Evolutionary conservation across 352 stramenopile species (phyloP).

Genomic region (Phytophthora colocasiae): DNA sequence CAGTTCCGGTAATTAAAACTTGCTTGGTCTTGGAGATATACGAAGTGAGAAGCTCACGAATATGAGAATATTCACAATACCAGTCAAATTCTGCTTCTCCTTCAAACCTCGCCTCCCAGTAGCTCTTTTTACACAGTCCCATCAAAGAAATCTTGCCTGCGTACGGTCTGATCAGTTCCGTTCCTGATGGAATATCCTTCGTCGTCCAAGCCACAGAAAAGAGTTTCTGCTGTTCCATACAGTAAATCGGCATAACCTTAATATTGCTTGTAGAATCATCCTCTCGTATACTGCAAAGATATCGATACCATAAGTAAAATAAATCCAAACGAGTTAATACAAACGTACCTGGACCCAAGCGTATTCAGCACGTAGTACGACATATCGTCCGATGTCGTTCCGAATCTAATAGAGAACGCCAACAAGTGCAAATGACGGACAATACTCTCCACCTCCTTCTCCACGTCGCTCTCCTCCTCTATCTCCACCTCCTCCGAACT

Average conservation of each 20-base stretch:
- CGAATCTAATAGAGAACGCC: conserved; percentile 61
- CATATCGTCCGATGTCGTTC: conserved; percentile 46
- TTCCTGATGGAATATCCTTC: conserved; percentile 33
- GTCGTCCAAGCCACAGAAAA: conserved; percentile 58
- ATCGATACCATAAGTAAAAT: conserved; percentile 8
- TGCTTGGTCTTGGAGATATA: conserved; percentile 39
- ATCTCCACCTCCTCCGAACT: conserved; percentile 1
- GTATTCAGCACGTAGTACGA: conserved; percentile 63
- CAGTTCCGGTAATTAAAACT: conserved; percentile 55
- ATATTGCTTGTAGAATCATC: conserved; percentile 48
- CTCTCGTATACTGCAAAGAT: conserved; percentile 42
- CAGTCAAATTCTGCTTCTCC: conserved; percentile 63
- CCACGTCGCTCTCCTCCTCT: conserved; percentile 27
- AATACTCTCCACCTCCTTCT: conserved; percentile 39
- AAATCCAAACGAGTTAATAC: background rate
- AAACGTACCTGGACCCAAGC: conserved; percentile 42
- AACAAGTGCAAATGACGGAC: conserved; percentile 48
- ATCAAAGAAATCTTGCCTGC: conserved; percentile 66
- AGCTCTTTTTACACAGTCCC: conserved; percentile 64
- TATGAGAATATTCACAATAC: conserved; percentile 61
- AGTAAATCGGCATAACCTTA: conserved; percentile 57
- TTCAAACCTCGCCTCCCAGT: conserved; percentile 63
- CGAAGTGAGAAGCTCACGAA: conserved; percentile 43
- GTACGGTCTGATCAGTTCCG: conserved; percentile 48
- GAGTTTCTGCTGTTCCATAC: conserved; percentile 50